Evolutionary conservation across 2,329 filamentous ascomycete species (phyloP), one percentile per base, ranked within the genome.

Genomic region (Pleochaeta shiraiana): DNA sequence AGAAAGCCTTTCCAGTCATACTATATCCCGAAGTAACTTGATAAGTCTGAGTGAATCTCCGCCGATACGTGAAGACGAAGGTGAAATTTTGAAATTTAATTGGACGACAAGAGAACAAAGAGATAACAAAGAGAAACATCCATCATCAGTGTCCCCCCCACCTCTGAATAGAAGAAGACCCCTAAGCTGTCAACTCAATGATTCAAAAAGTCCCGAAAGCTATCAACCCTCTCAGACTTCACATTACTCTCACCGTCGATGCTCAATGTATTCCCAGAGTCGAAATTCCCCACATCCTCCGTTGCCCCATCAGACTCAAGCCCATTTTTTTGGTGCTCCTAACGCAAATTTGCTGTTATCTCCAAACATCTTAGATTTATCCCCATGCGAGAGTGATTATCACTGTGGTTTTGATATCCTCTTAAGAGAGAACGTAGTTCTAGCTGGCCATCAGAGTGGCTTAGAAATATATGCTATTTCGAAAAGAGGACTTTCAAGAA

Each of bases 381-480:
- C 80, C 68, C 80, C 84, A 1, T 85, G 85, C 2, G 83, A 85
- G 43, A 81, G 81, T 55, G 88, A 87, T 7, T 90, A 87, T 69
- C 88, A 86, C 72, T 93, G 89, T 72, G 85, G 86, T 5, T 90
- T 95, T 70, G 91, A 95, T 72, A 83, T 79, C 1, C 77, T 95
- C 53, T 73, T 75, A n/a, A 71, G 76, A 64, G 81, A 87, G 70
- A 85, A 86, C 73, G 83, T 88, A 30, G 77, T 90, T 55, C 74
- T 95, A 4, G 81, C 89, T 9, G 91, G 91, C 1, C 90, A 85
- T 68, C 87, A 95, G 72, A 88, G 89, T 50, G 85, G 85, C 0
- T 72, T 96, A 62, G 86, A 92, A 67, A 80, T 95, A 19, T 85
- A 88, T 68, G 79, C 83, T 24, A 80, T 95, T 33, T 83, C 84